Conservation (phyloP, 345 rosid species). For the Brassica carinata region DNA sequence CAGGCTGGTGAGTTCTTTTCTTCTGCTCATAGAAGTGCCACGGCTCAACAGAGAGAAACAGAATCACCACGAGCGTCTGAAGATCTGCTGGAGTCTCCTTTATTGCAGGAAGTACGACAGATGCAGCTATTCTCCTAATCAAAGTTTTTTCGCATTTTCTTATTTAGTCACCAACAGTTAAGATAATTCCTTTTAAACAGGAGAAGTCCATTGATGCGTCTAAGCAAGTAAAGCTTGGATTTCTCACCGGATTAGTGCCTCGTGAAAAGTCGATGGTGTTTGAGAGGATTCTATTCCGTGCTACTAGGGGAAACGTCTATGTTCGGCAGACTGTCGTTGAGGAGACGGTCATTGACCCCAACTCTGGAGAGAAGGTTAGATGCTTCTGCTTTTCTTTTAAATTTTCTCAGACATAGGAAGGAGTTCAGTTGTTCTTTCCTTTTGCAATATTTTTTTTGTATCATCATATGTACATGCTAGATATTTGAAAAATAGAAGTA, state of each 20-base stretch:
- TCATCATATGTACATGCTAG: slow-evolving; percentile 9
- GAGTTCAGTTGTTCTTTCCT: slow-evolving; percentile 5
- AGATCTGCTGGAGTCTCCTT: slow-evolving; percentile 74
- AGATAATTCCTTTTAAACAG: slow-evolving; percentile 42
- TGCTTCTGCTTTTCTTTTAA: slow-evolving; percentile 8
- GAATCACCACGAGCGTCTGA: slow-evolving; percentile 59
- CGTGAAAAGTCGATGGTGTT: slow-evolving; percentile 87
- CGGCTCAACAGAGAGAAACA: slow-evolving; percentile 73
- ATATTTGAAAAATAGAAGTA: not conserved
- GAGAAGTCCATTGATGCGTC: slow-evolving; percentile 64
- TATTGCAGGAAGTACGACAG: slow-evolving; percentile 50
- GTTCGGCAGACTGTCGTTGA: slow-evolving; percentile 65
- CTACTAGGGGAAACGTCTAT: slow-evolving; percentile 91
- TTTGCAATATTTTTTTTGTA: not conserved
- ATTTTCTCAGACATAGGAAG: slow-evolving; percentile 10
- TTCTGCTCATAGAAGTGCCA: slow-evolving; percentile 70
- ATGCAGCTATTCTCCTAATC: slow-evolving; percentile 2
- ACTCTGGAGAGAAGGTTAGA: slow-evolving; percentile 85
- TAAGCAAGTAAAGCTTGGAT: slow-evolving; percentile 92
- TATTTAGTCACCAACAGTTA: slow-evolving; percentile 14
- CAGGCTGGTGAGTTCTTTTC: slow-evolving; percentile 87
- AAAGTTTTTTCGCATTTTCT: not conserved
- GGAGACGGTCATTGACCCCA: slow-evolving; percentile 77
- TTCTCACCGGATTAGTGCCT: slow-evolving; percentile 84
- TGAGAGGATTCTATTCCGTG: slow-evolving; percentile 96